A percentile compares a stretch with the other conserved stretches of the same genome.
Evolutionary conservation across 2,329 filamentous ascomycete species (phyloP).

Genomic region (Fusarium bulbicola): DNA sequence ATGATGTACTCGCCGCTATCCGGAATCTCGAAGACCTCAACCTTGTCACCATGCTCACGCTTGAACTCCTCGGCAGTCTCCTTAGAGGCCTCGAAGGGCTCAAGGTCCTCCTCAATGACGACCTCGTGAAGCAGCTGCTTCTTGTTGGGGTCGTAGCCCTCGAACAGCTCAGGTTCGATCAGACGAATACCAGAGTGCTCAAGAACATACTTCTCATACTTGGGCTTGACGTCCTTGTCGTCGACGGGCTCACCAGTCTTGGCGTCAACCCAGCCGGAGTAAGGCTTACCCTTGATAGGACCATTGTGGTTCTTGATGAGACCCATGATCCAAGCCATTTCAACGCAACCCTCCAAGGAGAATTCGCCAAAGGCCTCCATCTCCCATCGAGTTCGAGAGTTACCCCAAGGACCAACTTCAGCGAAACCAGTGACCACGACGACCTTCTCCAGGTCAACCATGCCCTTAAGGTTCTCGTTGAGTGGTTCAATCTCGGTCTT

Average conservation of each 20-base stretch:
- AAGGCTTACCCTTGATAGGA: constrained; percentile 92
- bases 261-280: constrained; percentile 95
- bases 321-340: constrained; percentile 99
- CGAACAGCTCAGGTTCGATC: constrained; percentile 96
- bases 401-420: constrained; percentile 97
- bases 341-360: constrained; percentile 95
- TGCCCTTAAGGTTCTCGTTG: constrained; percentile 88
- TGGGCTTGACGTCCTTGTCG: constrained; percentile 96
- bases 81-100: constrained; percentile 96
- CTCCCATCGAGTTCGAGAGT: constrained; percentile 97
- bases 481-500: constrained; percentile 89
- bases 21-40: constrained; percentile 94
- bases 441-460: constrained; percentile 98
- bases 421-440: constrained; percentile 97
- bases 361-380: constrained; percentile 98
- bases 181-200: constrained; percentile 97
- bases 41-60: constrained; percentile 96
- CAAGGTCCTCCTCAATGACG: constrained; percentile 95
- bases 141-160: constrained; percentile 96
- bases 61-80: constrained; percentile 98
- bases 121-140: constrained; percentile 98
- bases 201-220: constrained; percentile 96
- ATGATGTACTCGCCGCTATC: constrained; percentile 95
- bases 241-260: constrained; percentile 96
- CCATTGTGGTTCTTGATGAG: constrained; percentile 99